Evolutionary conservation across 192 early-diverging fungal genomes (phyloP).

Genomic region (Dissophora ornata): DNA sequence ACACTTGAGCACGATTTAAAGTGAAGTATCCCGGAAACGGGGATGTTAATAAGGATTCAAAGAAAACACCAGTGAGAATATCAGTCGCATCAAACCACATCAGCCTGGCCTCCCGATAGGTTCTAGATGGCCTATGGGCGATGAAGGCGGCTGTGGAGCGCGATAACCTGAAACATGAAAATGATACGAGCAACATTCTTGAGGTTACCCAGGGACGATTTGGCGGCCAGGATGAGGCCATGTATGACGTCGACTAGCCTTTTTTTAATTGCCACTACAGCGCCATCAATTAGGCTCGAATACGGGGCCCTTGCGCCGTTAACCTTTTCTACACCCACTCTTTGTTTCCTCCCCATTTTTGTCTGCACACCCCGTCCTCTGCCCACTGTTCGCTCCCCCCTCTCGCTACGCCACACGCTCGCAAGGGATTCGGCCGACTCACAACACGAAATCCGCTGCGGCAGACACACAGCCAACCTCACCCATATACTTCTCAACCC

Average conservation of each 20-base stretch:
- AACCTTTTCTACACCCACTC: background rate
- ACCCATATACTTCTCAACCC: background rate
- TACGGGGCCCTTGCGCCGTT: too few relatives aligned
- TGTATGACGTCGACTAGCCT: too few relatives aligned
- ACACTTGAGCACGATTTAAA: conserved; percentile 60
- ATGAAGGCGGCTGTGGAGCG: conserved; percentile 57
- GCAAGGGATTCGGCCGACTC: too few relatives aligned
- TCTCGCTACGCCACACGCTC: background rate
- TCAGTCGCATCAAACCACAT: background rate
- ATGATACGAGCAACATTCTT: conserved; percentile 72
- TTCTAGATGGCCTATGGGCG: conserved; percentile 66
- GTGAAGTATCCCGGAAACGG: background rate
- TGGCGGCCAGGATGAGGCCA: conserved; percentile 39
- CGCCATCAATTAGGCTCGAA: too few relatives aligned
- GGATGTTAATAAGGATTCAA: too few relatives aligned
- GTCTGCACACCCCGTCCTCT: background rate
- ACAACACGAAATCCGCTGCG: background rate
- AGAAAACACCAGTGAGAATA: too few relatives aligned
- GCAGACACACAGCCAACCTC: conserved; percentile 1
- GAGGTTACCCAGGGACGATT: conserved; percentile 53
- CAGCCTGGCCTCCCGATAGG: conserved; percentile 56
- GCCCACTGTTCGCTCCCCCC: too few relatives aligned
- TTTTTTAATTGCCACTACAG: too few relatives aligned
- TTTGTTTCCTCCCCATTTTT: background rate
- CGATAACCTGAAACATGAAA: conserved; percentile 62